Base-by-base conservation (phyloP, 2,329 filamentous ascomycete genomes). In the Orbilia oligospora region DNA sequence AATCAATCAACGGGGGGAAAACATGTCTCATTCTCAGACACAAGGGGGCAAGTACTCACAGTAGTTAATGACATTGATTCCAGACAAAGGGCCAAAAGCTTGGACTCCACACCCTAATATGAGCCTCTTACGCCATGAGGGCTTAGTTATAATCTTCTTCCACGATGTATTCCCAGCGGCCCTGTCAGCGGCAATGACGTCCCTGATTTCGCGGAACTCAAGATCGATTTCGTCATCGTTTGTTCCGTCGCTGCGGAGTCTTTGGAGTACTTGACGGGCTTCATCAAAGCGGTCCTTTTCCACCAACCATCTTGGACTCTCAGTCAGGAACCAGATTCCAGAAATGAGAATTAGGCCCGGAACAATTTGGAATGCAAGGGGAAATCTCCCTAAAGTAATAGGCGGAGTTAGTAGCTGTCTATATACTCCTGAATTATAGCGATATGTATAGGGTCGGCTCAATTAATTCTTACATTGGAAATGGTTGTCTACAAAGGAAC, bases 11-110 rank as follows among this genome's bases (percentile, higher is more conserved):
- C 90, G 90, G 8, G 36, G n/a, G n/a, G n/a, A n/a, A n/a, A n/a
- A n/a, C n/a, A n/a, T n/a, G n/a, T n/a, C n/a, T n/a, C n/a, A n/a
- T n/a, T n/a, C n/a, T n/a, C n/a, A n/a, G n/a, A n/a, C n/a, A n/a
- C n/a, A n/a, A n/a, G n/a, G n/a, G n/a, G n/a, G n/a, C n/a, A n/a
- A 88, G 10, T 88, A 88, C 33, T 88, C 87, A 80, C 90, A 91
- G 83, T 90, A 91, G 1, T 88, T 88, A 71, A 91, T 90, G 24
- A 90, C 83, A 84, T 85, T 88, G 81, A 89, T 88, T 51, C 88
- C 89, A n/a, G 87, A 88, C 81, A 91, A 87, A 80, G 91, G 90
- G 58, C 90, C 89, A 81, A 92, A 90, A 77, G 90, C 87, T 82
- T 92, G 90, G 46, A 91, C 87, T 36, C 89, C 84, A 49, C 88